Evolutionary conservation across 2,329 filamentous ascomycete species (phyloP).

Genomic region (Apiospora arundinis): DNA sequence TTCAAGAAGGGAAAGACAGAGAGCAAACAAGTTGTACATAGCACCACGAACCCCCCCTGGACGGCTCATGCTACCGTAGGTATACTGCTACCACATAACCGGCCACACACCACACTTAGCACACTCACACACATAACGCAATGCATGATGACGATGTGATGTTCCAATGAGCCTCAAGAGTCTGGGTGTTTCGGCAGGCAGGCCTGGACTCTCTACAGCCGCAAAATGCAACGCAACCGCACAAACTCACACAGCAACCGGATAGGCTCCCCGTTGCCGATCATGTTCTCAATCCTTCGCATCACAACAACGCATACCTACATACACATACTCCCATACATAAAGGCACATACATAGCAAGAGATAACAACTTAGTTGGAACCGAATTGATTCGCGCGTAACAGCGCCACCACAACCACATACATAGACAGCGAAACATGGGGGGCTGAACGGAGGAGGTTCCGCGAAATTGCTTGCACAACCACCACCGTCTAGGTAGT

Average conservation of each 20-base stretch:
- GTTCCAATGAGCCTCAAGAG: constrained; percentile 17
- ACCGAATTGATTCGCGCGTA: background rate
- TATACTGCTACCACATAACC: background rate
- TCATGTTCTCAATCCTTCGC: background rate
- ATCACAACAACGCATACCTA: background rate
- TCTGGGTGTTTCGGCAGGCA: constrained; percentile 1
- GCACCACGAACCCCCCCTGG: background rate
- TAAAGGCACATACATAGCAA: background rate
- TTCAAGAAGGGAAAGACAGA: constrained; percentile 1
- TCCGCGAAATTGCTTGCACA: constrained; percentile 1
- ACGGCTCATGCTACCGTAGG: background rate
- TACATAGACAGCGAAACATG: no score
- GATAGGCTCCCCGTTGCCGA: background rate
- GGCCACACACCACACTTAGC: background rate
- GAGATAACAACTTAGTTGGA: background rate
- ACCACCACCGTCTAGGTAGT: background rate
- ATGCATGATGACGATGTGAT: constrained; percentile 12
- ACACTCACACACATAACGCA: background rate
- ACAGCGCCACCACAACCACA: background rate
- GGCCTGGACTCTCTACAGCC: background rate
- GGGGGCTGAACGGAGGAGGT: background rate
- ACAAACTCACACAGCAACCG: background rate
- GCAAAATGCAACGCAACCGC: constrained; percentile 10
- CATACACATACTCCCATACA: background rate
- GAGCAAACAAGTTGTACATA: background rate